Conservation (phyloP, 805 yeast genomes). For the Helenozyma baotianmanensis region DNA sequence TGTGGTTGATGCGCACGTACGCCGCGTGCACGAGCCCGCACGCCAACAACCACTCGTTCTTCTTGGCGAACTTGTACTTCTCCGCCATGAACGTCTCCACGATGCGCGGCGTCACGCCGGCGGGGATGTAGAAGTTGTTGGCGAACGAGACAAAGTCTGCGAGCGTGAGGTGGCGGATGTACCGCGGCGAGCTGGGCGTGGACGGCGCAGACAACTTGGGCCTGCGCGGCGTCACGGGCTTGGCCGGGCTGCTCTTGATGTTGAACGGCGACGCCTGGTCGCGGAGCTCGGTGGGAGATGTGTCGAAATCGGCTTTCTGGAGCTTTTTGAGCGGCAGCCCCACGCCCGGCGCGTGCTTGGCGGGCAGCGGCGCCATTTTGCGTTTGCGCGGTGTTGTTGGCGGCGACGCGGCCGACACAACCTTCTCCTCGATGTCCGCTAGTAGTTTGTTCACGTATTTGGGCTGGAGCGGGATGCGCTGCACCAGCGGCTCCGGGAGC, state of each 20-base stretch:
- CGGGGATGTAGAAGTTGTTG: slow-evolving; percentile 60
- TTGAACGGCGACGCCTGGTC: slow-evolving; percentile 26
- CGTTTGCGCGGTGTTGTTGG: slow-evolving; percentile 17
- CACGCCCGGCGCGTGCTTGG: slow-evolving; percentile 27
- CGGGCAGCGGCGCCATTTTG: slow-evolving; percentile 14
- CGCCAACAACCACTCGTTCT: slow-evolving; percentile 64
- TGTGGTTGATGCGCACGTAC: slow-evolving; percentile 50
- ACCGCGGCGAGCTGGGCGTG: slow-evolving; percentile 9
- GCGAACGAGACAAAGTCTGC: slow-evolving; percentile 45
- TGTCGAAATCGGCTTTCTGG: too few relatives aligned
- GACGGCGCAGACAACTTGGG: slow-evolving; percentile 5
- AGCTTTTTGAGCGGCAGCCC: slow-evolving; percentile 37
- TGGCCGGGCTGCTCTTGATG: slow-evolving; percentile 17
- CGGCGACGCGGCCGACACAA: slow-evolving; percentile 24
- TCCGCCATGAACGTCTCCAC: slow-evolving; percentile 48
- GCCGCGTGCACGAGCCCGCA: slow-evolving; percentile 64
- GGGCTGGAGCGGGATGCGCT: slow-evolving; percentile 57
- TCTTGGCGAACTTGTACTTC: slow-evolving; percentile 45
- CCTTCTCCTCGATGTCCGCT: slow-evolving; percentile 40
- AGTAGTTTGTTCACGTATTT: slow-evolving; percentile 38
- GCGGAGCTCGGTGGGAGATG: slow-evolving; percentile 4
- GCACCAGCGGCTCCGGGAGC: slow-evolving; percentile 46
- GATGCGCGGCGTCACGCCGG: slow-evolving; percentile 45
- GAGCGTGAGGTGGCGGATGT: slow-evolving; percentile 21
- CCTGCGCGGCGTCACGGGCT: slow-evolving; percentile 3